Evolutionary conservation across 768 basidiomycete species (phyloP).

Genomic region (Tylopilus felleus): DNA sequence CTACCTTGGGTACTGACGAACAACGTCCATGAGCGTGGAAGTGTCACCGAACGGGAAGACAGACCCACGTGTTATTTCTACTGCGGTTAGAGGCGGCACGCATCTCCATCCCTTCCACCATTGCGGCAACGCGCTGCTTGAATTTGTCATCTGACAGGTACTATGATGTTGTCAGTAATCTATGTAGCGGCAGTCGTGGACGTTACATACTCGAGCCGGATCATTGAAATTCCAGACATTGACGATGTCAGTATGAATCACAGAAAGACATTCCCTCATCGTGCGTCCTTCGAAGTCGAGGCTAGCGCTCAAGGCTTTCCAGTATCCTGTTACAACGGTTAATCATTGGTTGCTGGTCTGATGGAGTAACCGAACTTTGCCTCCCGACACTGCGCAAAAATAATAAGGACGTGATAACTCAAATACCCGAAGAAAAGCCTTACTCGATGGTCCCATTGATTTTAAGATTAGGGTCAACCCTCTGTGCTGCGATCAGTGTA

Average conservation of each 20-base stretch:
- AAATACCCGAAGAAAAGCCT: neutral
- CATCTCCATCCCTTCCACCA: neutral
- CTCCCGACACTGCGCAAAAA: neutral
- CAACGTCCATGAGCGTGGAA: neutral
- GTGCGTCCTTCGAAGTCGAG: neutral
- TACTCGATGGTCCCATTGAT: neutral
- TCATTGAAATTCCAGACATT: conserved; percentile 1
- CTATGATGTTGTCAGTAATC: neutral
- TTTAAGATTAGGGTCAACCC: neutral
- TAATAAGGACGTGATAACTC: neutral
- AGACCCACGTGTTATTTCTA: neutral
- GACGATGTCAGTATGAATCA: neutral
- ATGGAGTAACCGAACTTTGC: neutral
- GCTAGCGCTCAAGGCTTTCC: neutral
- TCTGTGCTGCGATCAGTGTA: neutral
- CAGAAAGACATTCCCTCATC: neutral
- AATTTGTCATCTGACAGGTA: neutral
- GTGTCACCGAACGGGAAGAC: neutral
- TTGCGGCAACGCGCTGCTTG: neutral
- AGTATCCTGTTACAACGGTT: neutral
- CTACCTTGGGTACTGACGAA: neutral
- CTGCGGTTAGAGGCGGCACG: neutral
- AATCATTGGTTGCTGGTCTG: neutral
- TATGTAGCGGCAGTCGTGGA: too few species aligned
- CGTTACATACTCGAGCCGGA: neutral